Percentiles rank a stretch among this genome's conserved stretches.
Conservation (phyloP, 2,329 filamentous ascomycete genomes). For the Gliomastix tumulicola region DNA sequence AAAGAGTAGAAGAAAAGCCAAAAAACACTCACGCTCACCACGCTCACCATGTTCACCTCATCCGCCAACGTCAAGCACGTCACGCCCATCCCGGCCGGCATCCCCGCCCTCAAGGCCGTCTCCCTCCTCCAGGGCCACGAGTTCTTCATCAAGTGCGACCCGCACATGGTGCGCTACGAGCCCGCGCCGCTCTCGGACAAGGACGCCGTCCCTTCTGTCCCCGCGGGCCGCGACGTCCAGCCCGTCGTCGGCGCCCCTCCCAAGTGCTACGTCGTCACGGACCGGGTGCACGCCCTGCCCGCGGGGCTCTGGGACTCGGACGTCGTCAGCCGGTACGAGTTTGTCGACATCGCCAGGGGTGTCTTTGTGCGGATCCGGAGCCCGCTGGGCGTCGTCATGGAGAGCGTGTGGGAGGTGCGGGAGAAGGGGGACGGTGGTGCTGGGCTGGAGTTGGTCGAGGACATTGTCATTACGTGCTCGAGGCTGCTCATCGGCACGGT, state of each 20-base stretch:
- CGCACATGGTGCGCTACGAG: constrained; percentile 39
- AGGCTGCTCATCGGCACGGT: constrained; percentile 40
- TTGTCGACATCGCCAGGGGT: constrained; percentile 40
- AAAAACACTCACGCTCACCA: too few relatives aligned
- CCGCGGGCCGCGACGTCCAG: constrained; percentile 14
- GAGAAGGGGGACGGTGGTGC: constrained; percentile 16
- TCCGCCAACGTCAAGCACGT: constrained; percentile 32
- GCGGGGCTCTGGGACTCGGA: constrained; percentile 48
- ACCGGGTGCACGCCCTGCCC: constrained; percentile 43
- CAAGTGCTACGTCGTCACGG: constrained; percentile 39
- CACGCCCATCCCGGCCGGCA: constrained; percentile 31
- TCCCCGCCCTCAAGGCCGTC: constrained; percentile 26
- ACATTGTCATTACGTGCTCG: constrained; percentile 42
- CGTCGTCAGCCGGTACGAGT: constrained; percentile 47
- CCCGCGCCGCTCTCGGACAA: constrained; percentile 13
- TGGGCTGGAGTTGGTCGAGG: constrained; percentile 37
- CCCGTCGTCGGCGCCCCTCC: constrained; percentile 10
- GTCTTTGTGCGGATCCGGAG: constrained; percentile 44
- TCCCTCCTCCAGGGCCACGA: constrained; percentile 42
- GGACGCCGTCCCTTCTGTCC: constrained; percentile 18
- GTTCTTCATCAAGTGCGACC: constrained; percentile 45
- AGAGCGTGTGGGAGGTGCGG: constrained; percentile 41
- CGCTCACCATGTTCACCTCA: constrained; percentile 32
- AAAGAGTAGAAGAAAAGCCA: too few relatives aligned
- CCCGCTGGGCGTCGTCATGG: constrained; percentile 43